Percentiles rank a stretch among this genome's conserved stretches.
phyloP scores from a whole-genome alignment of 495 filamentous ascomycete species.

The Recurvomyces mirabilis region DNA sequence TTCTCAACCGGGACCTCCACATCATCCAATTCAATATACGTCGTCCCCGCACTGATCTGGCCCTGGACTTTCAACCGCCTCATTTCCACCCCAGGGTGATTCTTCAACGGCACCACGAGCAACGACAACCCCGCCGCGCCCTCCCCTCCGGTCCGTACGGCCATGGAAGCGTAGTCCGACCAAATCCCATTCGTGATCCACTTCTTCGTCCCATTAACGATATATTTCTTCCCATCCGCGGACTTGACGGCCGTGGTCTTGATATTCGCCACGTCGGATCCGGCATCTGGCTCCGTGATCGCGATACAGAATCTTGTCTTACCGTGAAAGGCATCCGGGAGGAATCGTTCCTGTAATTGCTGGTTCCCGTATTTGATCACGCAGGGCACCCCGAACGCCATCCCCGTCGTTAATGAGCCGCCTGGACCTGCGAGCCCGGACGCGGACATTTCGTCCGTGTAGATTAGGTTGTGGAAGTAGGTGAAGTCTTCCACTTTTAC shows the following conservation, averaged over 20 bases:
- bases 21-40: constrained; percentile 66
- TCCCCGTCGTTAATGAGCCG: constrained; percentile 53
- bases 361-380: constrained; percentile 55
- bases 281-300: constrained; percentile 65
- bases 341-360: constrained; percentile 48
- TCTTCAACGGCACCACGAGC: constrained; percentile 55
- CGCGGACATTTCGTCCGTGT: constrained; percentile 55
- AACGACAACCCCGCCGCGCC: constrained; percentile 56
- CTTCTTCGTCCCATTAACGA: constrained; percentile 70
- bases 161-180: constrained; percentile 61
- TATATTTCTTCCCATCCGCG: constrained; percentile 52
- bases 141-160: constrained; percentile 59
- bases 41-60: constrained; percentile 52
- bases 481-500: constrained; percentile 66
- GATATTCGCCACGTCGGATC: constrained; percentile 62
- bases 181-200: constrained; percentile 69
- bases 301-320: constrained; percentile 60
- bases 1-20: constrained; percentile 58
- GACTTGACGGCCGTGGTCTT: constrained; percentile 53
- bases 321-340: constrained; percentile 57
- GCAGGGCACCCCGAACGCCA: constrained; percentile 60
- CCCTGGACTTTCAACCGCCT: constrained; percentile 52
- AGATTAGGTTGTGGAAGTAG: constrained; percentile 59
- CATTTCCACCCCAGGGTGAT: constrained; percentile 50
- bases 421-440: constrained; percentile 51